phyloP scores from a whole-genome alignment of 1,284 basidiomycete genomes.

The Volvariella surrecta region DNA sequence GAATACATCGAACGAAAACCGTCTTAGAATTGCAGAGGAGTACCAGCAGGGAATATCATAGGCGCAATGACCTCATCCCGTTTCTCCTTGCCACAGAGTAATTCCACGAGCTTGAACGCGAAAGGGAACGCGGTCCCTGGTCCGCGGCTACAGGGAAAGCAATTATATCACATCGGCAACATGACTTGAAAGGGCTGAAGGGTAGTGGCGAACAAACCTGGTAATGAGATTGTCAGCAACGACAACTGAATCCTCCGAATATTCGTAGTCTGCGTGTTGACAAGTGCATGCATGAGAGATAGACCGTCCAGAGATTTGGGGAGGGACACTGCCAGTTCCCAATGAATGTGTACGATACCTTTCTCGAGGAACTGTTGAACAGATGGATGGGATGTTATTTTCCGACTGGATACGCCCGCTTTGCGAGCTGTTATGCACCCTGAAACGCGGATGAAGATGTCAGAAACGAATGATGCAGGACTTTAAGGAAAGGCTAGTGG shows the following conservation, averaged over 20 bases:
- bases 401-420: conserved; percentile 53
- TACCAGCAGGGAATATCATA: conserved; percentile 71
- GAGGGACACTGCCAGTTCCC: conserved; percentile 3
- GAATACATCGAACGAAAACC: no score
- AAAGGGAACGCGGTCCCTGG: conserved; percentile 78
- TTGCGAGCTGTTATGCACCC: conserved; percentile 65
- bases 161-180: not conserved
- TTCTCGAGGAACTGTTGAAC: conserved; percentile 56
- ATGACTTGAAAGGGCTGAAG: not conserved
- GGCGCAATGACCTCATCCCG: conserved; percentile 59
- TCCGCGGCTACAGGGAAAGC: conserved; percentile 46
- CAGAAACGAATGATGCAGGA: no score
- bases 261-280: conserved; percentile 71
- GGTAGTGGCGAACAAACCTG: conserved; percentile 35
- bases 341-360: conserved; percentile 23
- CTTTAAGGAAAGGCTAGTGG: not conserved
- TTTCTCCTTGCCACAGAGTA: conserved; percentile 58
- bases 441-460: conserved; percentile 16
- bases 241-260: conserved; percentile 74
- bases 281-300: no score
- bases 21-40: conserved; percentile 23
- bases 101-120: conserved; percentile 64
- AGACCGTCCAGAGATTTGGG: no score
- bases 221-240: conserved; percentile 70
- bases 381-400: conserved; percentile 75